Evolutionary conservation across 2,329 filamentous ascomycete species (phyloP).

Genomic region (Fusarium sp.): DNA sequence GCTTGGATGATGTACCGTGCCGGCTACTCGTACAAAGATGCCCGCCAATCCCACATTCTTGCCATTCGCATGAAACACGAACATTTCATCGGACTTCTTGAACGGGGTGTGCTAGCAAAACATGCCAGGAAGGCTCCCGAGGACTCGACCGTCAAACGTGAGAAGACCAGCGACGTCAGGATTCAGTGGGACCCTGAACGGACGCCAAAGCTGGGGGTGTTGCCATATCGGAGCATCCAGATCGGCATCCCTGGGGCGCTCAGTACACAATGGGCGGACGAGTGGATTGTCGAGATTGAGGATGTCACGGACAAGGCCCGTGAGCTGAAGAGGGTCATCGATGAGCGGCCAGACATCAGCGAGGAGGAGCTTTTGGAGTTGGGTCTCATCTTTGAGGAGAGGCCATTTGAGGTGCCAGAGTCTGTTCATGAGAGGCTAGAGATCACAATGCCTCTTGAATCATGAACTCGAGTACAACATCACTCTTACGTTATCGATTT

Average conservation of each 20-base stretch:
- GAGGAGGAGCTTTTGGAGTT: slow-evolving; percentile 51
- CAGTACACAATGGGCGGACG: slow-evolving; percentile 59
- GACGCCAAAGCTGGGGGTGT: slow-evolving; percentile 55
- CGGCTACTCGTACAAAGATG: slow-evolving; percentile 70
- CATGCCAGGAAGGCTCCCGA: slow-evolving; percentile 28
- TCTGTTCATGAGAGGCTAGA: slow-evolving; percentile 48
- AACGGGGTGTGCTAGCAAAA: slow-evolving; percentile 49
- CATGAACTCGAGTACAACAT: not conserved
- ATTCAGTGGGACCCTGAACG: slow-evolving; percentile 75
- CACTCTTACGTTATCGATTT: not conserved
- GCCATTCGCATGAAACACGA: slow-evolving; percentile 66
- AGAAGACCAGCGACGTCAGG: slow-evolving; percentile 55
- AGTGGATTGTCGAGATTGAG: slow-evolving; percentile 66
- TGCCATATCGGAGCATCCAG: slow-evolving; percentile 69
- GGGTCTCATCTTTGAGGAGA: slow-evolving; percentile 59
- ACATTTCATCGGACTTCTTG: slow-evolving; percentile 62
- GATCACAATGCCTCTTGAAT: slow-evolving; percentile 43
- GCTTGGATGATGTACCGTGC: slow-evolving; percentile 74
- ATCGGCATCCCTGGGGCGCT: slow-evolving; percentile 66
- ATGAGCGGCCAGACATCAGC: slow-evolving; percentile 51
- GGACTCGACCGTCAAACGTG: slow-evolving; percentile 27
- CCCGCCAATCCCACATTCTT: slow-evolving; percentile 65
- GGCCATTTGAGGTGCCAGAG: slow-evolving; percentile 55
- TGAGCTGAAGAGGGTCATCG: slow-evolving; percentile 59
- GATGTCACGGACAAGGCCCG: slow-evolving; percentile 68